Conservation (phyloP, 2,329 filamentous ascomycete genomes). For the Ophiocordyceps australis region DNA sequence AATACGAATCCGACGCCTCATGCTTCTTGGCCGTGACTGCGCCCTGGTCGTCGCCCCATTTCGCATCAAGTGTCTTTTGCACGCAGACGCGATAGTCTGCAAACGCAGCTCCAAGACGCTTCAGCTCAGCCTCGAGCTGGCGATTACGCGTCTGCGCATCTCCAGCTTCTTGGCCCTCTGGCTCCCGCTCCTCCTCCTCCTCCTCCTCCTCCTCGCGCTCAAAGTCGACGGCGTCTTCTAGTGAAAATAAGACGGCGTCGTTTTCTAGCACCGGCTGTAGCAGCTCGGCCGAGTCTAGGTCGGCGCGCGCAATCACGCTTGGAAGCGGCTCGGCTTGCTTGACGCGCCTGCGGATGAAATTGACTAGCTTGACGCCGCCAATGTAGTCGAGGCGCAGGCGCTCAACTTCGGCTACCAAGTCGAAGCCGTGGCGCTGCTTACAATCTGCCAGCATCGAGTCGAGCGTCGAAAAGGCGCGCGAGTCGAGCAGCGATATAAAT, state of each 20-base stretch:
- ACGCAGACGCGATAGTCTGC: slow-evolving; percentile 47
- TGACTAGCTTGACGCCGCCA: slow-evolving; percentile 56
- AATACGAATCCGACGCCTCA: slow-evolving; percentile 16
- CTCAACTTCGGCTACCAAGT: slow-evolving; percentile 43
- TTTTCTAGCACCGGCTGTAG: slow-evolving; percentile 75
- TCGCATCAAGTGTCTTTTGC: slow-evolving; percentile 46
- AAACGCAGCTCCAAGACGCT: slow-evolving; percentile 40
- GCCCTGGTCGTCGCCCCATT: slow-evolving; percentile 39
- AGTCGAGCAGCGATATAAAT: slow-evolving; percentile 51
- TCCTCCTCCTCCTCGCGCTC: slow-evolving; percentile 11
- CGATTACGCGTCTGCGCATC: slow-evolving; percentile 31
- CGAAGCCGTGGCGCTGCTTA: slow-evolving; percentile 47
- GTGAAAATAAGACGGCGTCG: slow-evolving; percentile 70
- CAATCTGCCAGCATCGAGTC: slow-evolving; percentile 49
- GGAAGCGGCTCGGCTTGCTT: slow-evolving; percentile 27
- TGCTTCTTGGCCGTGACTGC: not conserved
- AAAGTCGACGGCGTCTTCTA: slow-evolving; percentile 44
- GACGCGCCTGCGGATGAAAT: slow-evolving; percentile 38
- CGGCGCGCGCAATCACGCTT: slow-evolving; percentile 36
- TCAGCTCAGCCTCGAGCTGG: slow-evolving; percentile 42
- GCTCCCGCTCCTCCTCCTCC: not conserved
- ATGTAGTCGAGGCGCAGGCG: slow-evolving; percentile 50
- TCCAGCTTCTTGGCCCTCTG: no score
- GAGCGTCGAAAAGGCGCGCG: slow-evolving; percentile 45
- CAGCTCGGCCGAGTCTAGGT: slow-evolving; percentile 62